phyloP scores from a whole-genome alignment of 495 filamentous ascomycete genomes.

The Lepidopterella palustris region DNA sequence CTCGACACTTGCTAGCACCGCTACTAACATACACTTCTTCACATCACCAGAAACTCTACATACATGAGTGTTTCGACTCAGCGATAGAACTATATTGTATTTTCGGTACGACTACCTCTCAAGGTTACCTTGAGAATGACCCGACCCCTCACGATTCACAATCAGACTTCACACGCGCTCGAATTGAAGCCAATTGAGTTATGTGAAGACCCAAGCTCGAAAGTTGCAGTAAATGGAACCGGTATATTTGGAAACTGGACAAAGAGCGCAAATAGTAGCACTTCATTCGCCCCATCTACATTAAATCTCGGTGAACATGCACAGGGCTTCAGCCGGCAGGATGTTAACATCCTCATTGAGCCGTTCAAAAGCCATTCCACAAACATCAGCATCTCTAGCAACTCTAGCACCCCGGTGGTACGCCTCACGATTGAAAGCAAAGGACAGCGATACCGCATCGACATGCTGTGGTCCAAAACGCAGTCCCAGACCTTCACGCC shows the following conservation, averaged over 20 bases:
- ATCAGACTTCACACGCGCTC: constrained; percentile 69
- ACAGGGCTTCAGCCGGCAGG: constrained; percentile 49
- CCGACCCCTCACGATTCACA: constrained; percentile 65
- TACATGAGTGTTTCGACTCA: not conserved
- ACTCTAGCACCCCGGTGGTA: constrained; percentile 48
- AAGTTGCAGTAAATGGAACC: constrained; percentile 34
- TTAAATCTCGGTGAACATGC: constrained; percentile 45
- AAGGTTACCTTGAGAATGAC: not conserved
- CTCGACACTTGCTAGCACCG: not conserved
- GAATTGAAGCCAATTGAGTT: constrained; percentile 69
- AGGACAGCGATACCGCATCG: constrained; percentile 55
- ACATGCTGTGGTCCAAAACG: constrained; percentile 50
- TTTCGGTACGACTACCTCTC: not conserved
- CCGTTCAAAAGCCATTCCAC: constrained; percentile 55
- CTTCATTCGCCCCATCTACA: constrained; percentile 36
- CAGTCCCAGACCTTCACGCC: constrained; percentile 52
- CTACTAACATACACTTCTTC: not conserved
- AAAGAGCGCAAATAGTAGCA: constrained; percentile 31
- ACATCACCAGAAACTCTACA: not conserved
- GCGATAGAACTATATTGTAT: not conserved
- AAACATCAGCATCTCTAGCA: constrained; percentile 43
- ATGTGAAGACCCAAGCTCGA: constrained; percentile 45
- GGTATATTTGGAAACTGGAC: constrained; percentile 43
- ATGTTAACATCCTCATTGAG: constrained; percentile 49
- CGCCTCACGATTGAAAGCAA: constrained; percentile 58